Conservation (phyloP, 805 yeast genomes). For the Nakazawaea holstii region DNA sequence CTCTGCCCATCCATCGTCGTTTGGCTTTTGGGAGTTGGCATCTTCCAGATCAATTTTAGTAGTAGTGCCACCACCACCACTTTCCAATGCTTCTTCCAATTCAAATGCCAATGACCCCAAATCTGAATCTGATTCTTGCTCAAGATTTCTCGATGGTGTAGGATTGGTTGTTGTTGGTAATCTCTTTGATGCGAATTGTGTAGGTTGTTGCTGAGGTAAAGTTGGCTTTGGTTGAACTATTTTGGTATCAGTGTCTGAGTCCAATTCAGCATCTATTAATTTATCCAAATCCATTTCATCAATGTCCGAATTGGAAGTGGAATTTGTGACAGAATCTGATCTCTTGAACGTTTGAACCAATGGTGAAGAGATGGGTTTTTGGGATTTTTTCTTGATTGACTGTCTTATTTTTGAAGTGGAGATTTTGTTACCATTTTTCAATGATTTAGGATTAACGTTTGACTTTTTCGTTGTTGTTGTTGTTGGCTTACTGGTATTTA, state of each 20-base stretch:
- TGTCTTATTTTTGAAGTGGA: conserved; percentile 13
- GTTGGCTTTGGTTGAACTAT: conserved; percentile 17
- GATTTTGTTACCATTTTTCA: conserved; percentile 7
- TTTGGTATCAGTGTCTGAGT: conserved; percentile 11
- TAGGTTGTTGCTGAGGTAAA: conserved; percentile 18
- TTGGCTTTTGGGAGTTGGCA: neutral
- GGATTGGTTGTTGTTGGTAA: conserved; percentile 4
- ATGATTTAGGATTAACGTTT: neutral
- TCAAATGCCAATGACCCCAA: conserved; percentile 19
- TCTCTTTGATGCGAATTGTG: conserved; percentile 7
- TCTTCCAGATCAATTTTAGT: neutral
- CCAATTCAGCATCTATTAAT: conserved; percentile 4
- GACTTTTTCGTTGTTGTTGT: neutral
- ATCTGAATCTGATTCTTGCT: conserved; percentile 16
- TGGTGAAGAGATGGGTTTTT: neutral
- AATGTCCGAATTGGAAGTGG: conserved; percentile 4
- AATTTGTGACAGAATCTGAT: neutral
- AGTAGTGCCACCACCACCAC: neutral
- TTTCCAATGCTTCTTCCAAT: conserved; percentile 18
- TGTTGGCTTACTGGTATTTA: neutral
- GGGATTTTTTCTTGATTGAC: neutral
- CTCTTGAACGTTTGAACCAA: neutral
- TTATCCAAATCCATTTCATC: conserved; percentile 4
- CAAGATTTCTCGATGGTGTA: neutral
- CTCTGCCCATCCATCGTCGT: conserved; percentile 10